Conservation (phyloP, 2,329 filamentous ascomycete genomes). For the Trichoderma lentiforme region DNA sequence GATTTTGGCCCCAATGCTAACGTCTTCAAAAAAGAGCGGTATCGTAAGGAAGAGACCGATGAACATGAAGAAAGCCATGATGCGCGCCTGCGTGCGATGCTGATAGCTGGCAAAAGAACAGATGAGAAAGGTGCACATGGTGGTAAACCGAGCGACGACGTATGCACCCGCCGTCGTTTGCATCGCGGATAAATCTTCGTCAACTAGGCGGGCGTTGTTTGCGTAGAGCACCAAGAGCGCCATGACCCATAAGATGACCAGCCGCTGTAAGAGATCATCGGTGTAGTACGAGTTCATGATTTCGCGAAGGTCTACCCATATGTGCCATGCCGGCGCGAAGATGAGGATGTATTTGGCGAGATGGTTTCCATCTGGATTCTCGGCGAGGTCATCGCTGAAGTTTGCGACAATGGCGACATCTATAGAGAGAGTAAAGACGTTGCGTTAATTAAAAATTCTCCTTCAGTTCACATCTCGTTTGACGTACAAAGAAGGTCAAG, state of each 20-base stretch:
- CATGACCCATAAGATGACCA: conserved; percentile 51
- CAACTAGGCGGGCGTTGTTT: conserved; percentile 45
- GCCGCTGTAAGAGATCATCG: conserved; percentile 46
- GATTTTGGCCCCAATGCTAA: conserved; percentile 41
- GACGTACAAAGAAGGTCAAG: conserved; percentile 45
- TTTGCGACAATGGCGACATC: conserved; percentile 49
- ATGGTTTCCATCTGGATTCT: conserved; percentile 41
- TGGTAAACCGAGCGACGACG: conserved; percentile 42
- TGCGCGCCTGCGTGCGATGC: conserved; percentile 44
- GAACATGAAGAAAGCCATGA: conserved; percentile 42
- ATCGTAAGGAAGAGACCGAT: conserved; percentile 41
- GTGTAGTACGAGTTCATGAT: conserved; percentile 53
- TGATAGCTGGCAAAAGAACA: conserved; percentile 47
- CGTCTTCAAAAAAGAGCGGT: conserved; percentile 41
- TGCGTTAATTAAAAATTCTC: not conserved
- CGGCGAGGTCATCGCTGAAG: conserved; percentile 46
- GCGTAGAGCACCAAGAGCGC: conserved; percentile 45
- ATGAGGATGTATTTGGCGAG: conserved; percentile 48
- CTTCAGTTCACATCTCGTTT: not conserved
- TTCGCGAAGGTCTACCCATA: conserved; percentile 49
- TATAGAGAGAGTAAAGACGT: not conserved
- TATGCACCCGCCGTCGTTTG: conserved; percentile 46
- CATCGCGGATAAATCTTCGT: conserved; percentile 43
- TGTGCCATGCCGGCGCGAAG: conserved; percentile 47
- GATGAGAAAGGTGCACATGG: conserved; percentile 38